Evolutionary conservation across 2,329 filamentous ascomycete genomes (phyloP).

Genomic region (Drechslera avenae): DNA sequence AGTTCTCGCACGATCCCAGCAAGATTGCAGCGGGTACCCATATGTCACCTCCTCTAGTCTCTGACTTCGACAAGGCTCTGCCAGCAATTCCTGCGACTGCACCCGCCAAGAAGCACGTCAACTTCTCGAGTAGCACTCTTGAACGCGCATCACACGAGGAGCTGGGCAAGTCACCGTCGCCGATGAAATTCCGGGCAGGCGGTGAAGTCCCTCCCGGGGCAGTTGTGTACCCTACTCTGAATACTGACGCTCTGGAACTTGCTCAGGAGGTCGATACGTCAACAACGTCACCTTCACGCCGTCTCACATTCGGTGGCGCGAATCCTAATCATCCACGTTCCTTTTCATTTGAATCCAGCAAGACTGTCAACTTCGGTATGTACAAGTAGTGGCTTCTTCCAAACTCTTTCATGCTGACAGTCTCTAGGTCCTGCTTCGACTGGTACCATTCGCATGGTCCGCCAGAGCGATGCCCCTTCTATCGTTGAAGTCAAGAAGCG

Average conservation of each 20-base stretch:
- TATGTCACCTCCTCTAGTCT: constrained; percentile 49
- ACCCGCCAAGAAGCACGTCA: constrained; percentile 77
- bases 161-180: constrained; percentile 42
- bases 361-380: constrained; percentile 50
- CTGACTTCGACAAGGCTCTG: constrained; percentile 58
- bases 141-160: constrained; percentile 43
- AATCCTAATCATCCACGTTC: constrained; percentile 43
- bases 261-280: constrained; percentile 32
- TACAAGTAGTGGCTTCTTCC: neutral
- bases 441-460: constrained; percentile 51
- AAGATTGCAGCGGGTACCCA: constrained; percentile 67
- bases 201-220: constrained; percentile 43
- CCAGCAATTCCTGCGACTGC: constrained; percentile 66
- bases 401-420: neutral
- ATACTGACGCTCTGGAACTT: constrained; percentile 43
- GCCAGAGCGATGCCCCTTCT: constrained; percentile 50
- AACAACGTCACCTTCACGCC: constrained; percentile 36
- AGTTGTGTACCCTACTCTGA: constrained; percentile 39
- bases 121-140: constrained; percentile 76
- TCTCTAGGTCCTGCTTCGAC: constrained; percentile 40
- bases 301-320: constrained; percentile 44
- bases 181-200: constrained; percentile 42
- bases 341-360: constrained; percentile 57
- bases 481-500: constrained; percentile 49
- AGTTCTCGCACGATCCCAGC: constrained; percentile 63